Conservation (phyloP, 2,329 filamentous ascomycete species). For the Bipolaris oryzae region DNA sequence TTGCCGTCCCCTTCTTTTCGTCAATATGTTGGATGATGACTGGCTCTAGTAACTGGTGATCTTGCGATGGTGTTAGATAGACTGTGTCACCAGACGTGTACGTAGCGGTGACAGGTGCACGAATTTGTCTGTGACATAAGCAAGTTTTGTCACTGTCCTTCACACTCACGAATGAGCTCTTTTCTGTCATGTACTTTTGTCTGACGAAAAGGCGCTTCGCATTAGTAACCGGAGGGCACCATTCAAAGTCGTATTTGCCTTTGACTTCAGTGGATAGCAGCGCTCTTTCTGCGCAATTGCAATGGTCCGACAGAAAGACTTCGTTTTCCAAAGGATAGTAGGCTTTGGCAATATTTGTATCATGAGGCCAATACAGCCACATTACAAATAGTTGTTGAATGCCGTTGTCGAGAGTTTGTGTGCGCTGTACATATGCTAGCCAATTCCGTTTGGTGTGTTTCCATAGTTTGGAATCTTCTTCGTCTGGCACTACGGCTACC, state of each 20-base stretch:
- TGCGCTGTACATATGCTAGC: conserved; percentile 72
- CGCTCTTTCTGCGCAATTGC: conserved; percentile 66
- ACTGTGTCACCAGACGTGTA: conserved; percentile 66
- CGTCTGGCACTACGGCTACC: conserved; percentile 55
- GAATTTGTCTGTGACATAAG: conserved; percentile 41
- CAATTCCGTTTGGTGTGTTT: conserved; percentile 62
- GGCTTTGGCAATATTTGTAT: conserved; percentile 72
- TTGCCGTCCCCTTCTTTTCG: conserved; percentile 38
- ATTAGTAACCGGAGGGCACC: conserved; percentile 60
- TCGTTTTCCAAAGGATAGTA: conserved; percentile 75
- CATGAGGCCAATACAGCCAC: conserved; percentile 74
- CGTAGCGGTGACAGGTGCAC: conserved; percentile 12
- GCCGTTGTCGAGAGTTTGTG: conserved; percentile 36
- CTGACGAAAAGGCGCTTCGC: conserved; percentile 66
- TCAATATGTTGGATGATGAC: conserved; percentile 61
- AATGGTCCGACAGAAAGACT: conserved; percentile 77
- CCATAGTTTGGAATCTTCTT: conserved; percentile 61
- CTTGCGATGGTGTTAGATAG: conserved; percentile 51
- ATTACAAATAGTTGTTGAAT: conserved; percentile 64
- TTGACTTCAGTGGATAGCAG: conserved; percentile 63
- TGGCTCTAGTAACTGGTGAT: conserved; percentile 59
- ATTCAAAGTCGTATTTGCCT: conserved; percentile 62
- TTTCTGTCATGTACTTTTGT: conserved; percentile 67
- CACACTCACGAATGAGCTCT: conserved; percentile 68
- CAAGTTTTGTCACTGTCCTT: conserved; percentile 63